Evolutionary conservation across 129 eudicot genomes (phyloP).

Genomic region (Mikania micrantha): DNA sequence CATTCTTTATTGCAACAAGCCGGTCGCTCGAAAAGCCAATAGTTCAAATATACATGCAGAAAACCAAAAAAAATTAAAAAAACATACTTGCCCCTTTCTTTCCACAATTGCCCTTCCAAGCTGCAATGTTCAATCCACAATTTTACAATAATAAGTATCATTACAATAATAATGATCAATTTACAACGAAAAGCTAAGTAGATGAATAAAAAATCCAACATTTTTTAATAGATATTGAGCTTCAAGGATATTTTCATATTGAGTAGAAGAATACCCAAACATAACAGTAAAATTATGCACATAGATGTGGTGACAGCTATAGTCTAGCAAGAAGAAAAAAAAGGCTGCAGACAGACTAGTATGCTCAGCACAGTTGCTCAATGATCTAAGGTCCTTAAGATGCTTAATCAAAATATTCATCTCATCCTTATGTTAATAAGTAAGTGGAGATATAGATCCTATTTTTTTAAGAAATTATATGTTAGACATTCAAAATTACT

Average conservation of each 20-base stretch:
- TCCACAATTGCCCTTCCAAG: not conserved
- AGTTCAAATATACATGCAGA: not conserved
- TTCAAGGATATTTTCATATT: not conserved
- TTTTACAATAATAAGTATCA: not conserved
- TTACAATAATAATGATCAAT: not conserved
- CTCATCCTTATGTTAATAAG: constrained; percentile 51
- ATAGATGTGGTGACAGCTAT: constrained; percentile 66
- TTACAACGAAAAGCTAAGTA: not conserved
- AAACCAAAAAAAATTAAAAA: not conserved
- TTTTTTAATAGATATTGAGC: not conserved
- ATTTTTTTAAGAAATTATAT: not conserved
- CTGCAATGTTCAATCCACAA: not conserved
- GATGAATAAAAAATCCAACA: not conserved
- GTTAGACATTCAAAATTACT: not conserved
- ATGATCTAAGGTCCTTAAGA: constrained; percentile 65
- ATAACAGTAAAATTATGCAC: constrained; percentile 59
- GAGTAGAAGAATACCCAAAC: constrained; percentile 58
- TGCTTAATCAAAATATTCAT: constrained; percentile 58
- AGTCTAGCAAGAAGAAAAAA: constrained; percentile 67
- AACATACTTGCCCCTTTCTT: not conserved
- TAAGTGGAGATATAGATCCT: constrained; percentile 20
- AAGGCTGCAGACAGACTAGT: constrained; percentile 67
- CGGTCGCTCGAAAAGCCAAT: not conserved
- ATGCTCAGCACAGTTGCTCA: constrained; percentile 70
- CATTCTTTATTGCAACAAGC: not conserved